Evolutionary conservation across 2,329 filamentous ascomycete species (phyloP).

Genomic region (Talaromyces sp.): DNA sequence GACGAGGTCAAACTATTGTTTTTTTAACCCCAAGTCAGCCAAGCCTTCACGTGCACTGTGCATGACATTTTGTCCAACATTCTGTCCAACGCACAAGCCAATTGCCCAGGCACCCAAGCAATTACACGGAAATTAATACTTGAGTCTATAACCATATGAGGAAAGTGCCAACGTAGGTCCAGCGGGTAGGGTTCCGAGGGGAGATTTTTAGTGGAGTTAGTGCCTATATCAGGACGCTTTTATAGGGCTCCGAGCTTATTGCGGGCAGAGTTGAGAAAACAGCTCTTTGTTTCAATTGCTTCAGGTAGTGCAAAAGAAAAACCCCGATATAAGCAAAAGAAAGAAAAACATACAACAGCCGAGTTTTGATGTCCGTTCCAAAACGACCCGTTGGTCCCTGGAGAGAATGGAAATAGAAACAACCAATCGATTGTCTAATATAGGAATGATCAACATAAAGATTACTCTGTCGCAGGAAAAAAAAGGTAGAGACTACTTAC

Average conservation of each 20-base stretch:
- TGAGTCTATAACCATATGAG: background rate
- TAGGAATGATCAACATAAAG: too few relatives aligned
- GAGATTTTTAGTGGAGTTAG: background rate
- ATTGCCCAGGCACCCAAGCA: background rate
- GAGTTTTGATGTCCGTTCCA: too few relatives aligned
- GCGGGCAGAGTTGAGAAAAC: background rate
- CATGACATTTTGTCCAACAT: background rate
- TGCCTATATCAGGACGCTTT: background rate
- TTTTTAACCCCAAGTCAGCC: background rate
- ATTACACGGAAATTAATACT: background rate
- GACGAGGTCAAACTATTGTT: background rate
- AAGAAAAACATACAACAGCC: too few relatives aligned
- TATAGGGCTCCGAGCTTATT: background rate
- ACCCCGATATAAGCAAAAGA: too few relatives aligned
- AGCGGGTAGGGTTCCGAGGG: background rate
- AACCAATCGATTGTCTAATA: too few relatives aligned
- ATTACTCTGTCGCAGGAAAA: too few relatives aligned
- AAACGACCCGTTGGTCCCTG: too few relatives aligned
- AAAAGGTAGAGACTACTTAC: too few relatives aligned
- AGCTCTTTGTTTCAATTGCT: too few relatives aligned
- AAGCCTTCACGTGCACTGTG: background rate
- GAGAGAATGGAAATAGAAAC: too few relatives aligned
- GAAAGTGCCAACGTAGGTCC: background rate
- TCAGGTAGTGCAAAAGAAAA: too few relatives aligned
- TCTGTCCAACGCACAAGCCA: background rate